These are phyloP conservation scores for Elaeis guineensis DNA, from an alignment of 176 grass and related monocot genomes.

Conservation along the genomic window DNA sequence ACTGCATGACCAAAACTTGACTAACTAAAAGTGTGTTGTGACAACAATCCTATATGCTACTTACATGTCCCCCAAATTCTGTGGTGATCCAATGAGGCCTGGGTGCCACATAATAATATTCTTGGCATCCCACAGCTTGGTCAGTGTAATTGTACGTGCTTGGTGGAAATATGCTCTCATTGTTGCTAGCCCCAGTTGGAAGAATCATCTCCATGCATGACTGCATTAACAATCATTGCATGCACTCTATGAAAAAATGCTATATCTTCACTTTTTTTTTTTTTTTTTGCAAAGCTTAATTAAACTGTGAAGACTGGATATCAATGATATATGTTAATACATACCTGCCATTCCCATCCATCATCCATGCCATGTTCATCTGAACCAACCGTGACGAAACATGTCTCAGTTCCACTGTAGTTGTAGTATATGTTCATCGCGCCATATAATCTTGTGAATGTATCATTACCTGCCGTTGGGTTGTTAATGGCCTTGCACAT, in stretches of 20 bases:
- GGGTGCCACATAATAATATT: conserved; percentile 19
- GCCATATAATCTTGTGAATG: conserved; percentile 18
- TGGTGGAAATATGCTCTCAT: conserved; percentile 25
- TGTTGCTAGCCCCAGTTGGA: conserved; percentile 17
- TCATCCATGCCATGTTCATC: conserved; percentile 23
- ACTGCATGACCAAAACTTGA: too few species aligned
- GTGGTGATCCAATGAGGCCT: conserved; percentile 38
- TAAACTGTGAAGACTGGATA: too few species aligned
- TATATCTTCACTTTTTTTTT: too few species aligned
- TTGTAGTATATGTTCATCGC: conserved; percentile 57
- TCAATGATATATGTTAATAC: neutral
- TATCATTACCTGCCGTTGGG: conserved; percentile 18
- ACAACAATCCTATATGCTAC: neutral
- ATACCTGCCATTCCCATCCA: conserved; percentile 41
- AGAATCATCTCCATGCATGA: conserved; percentile 52
- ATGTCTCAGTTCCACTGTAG: conserved; percentile 23
- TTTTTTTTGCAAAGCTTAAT: too few species aligned
- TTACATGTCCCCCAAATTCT: conserved; percentile 56
- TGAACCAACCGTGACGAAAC: conserved; percentile 9
- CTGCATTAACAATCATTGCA: neutral
- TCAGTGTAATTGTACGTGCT: conserved; percentile 24
- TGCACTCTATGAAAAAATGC: too few species aligned
- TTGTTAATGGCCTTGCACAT: conserved; percentile 56
- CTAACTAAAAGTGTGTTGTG: too few species aligned
- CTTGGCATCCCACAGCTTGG: neutral